Evolutionary conservation across 2,329 filamentous ascomycete genomes (phyloP).

Genomic region (Aspergillus persii): DNA sequence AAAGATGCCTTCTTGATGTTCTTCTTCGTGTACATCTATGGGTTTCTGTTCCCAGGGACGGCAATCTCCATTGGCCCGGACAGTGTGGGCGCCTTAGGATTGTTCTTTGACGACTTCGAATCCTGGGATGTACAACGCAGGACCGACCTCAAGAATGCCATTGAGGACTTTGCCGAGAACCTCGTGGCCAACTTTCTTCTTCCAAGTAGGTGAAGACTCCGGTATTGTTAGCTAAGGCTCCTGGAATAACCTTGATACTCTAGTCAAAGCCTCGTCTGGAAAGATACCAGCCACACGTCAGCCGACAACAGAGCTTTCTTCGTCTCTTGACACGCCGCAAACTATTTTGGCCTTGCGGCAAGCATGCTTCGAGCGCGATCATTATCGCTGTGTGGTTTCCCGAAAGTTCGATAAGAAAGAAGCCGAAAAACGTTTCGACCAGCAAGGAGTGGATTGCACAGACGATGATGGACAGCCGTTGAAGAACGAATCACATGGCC

Average conservation of each 20-base stretch:
- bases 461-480: slow-evolving; percentile 21
- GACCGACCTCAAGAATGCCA: slow-evolving; percentile 6
- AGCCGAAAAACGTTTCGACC: slow-evolving; percentile 3
- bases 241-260: slow-evolving; percentile 3
- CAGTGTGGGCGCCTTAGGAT: neutral
- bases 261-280: slow-evolving; percentile 18
- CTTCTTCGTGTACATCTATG: slow-evolving; percentile 17
- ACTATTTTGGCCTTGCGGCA: slow-evolving; percentile 11
- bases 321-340: neutral
- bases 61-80: slow-evolving; percentile 3
- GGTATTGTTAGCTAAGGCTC: neutral
- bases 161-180: slow-evolving; percentile 17
- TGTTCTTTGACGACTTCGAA: slow-evolving; percentile 8
- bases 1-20: slow-evolving; percentile 19
- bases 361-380: slow-evolving; percentile 14
- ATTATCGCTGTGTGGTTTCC: slow-evolving; percentile 17
- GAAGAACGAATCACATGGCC: slow-evolving; percentile 7
- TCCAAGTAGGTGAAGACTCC: slow-evolving; percentile 8
- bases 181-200: slow-evolving; percentile 18
- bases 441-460: slow-evolving; percentile 13
- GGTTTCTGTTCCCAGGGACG: neutral
- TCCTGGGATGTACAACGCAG: slow-evolving; percentile 2
- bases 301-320: slow-evolving; percentile 8
- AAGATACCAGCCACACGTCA: slow-evolving; percentile 10
- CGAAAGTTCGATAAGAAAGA: slow-evolving; percentile 11